A percentile compares a stretch with the other conserved stretches of the same genome.
These are phyloP conservation scores for Boletus sp. DNA, from an alignment of 768 basidiomycete genomes.

Conservation along the genomic window DNA sequence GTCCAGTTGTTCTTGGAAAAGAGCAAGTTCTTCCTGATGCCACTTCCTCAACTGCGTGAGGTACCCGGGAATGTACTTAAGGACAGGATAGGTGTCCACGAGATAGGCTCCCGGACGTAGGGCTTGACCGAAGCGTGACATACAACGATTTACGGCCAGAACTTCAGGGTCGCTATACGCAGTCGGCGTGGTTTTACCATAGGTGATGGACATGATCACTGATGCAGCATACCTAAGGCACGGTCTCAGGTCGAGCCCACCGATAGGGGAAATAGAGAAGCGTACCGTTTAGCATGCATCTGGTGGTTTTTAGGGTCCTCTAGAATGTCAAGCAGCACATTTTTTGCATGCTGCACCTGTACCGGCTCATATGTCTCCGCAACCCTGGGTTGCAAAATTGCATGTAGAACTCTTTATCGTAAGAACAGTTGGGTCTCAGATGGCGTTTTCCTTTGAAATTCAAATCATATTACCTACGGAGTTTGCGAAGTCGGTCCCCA, in stretches of 20 bases:
- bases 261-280: background rate
- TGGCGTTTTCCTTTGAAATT: background rate
- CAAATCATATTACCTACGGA: constrained; percentile 20
- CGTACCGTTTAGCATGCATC: constrained; percentile 34
- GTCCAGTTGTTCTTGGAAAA: constrained; percentile 34
- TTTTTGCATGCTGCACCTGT: constrained; percentile 34
- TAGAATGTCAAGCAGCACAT: constrained; percentile 35
- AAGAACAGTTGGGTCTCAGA: background rate
- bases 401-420: constrained; percentile 31
- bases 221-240: constrained; percentile 37
- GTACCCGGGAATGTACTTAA: constrained; percentile 32
- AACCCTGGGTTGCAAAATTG: constrained; percentile 32
- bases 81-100: constrained; percentile 26
- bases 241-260: background rate
- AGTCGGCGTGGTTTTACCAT: constrained; percentile 40
- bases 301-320: constrained; percentile 33
- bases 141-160: constrained; percentile 25
- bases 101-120: constrained; percentile 26
- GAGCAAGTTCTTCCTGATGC: constrained; percentile 42
- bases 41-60: constrained; percentile 51
- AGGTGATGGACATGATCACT: constrained; percentile 38
- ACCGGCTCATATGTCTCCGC: constrained; percentile 34
- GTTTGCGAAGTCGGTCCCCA: constrained; percentile 32
- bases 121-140: constrained; percentile 26
- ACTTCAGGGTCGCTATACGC: constrained; percentile 38